phyloP scores from a whole-genome alignment of 192 early-diverging fungal genomes.

The Coemansia sp. region DNA sequence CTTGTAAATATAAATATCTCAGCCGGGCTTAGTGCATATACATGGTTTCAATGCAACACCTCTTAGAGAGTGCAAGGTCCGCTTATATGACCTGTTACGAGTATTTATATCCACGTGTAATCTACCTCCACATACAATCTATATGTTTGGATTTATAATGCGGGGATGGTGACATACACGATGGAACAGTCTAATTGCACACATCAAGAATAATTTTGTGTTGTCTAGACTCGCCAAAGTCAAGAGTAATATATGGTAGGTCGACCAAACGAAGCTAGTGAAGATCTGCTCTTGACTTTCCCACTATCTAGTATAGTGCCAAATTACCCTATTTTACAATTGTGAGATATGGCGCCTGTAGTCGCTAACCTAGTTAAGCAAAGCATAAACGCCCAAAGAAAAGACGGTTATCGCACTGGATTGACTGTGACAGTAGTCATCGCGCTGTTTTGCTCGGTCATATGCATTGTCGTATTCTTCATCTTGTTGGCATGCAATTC shows the following conservation, averaged over 20 bases:
- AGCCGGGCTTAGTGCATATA: too few species aligned
- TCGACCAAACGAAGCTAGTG: background rate
- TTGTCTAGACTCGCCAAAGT: background rate
- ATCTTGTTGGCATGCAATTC: slow-evolving; percentile 40
- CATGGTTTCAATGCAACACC: too few species aligned
- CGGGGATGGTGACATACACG: background rate
- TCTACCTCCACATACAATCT: background rate
- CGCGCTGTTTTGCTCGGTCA: slow-evolving; percentile 37
- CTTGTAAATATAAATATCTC: slow-evolving; percentile 4
- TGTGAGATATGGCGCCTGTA: background rate
- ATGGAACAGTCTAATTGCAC: background rate
- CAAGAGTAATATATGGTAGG: background rate
- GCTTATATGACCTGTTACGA: too few species aligned
- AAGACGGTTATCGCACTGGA: background rate
- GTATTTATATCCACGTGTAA: background rate
- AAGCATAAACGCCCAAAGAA: background rate
- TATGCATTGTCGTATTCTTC: slow-evolving; percentile 38
- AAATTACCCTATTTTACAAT: background rate
- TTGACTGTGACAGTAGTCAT: slow-evolving; percentile 27
- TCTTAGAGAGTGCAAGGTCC: too few species aligned
- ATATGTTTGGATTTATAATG: background rate
- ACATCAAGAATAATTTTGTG: background rate
- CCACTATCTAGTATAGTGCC: background rate
- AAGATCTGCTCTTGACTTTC: background rate
- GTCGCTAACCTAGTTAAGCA: background rate